Percentiles rank a stretch among this genome's conserved stretches.
phyloP scores from a whole-genome alignment of 2,329 filamentous ascomycete species.

The Graphilbum fragrans region DNA sequence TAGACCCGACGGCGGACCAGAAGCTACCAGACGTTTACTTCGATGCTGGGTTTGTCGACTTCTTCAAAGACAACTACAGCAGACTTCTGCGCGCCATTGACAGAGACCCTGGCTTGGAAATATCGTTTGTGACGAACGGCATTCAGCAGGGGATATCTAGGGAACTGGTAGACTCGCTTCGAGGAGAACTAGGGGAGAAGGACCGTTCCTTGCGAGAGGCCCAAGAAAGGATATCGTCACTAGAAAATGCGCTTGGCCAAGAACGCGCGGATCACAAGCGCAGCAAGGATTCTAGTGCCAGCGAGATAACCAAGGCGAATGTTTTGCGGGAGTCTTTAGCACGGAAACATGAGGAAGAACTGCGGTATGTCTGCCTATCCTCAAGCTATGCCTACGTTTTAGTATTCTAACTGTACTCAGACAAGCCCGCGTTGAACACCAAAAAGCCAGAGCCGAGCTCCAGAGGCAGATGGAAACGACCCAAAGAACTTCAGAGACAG shows the following conservation, averaged over 20 bases:
- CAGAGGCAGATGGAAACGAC: slow-evolving; percentile 22
- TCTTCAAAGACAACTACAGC: slow-evolving; percentile 92
- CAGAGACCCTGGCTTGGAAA: slow-evolving; percentile 77
- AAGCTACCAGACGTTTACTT: slow-evolving; percentile 72
- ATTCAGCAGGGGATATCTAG: slow-evolving; percentile 86
- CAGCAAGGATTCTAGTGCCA: slow-evolving; percentile 43
- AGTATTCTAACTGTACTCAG: slow-evolving; percentile 1
- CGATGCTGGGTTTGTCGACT: slow-evolving; percentile 77
- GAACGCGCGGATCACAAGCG: slow-evolving; percentile 62
- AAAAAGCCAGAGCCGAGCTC: slow-evolving; percentile 6
- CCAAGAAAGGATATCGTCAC: slow-evolving; percentile 30
- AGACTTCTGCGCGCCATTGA: slow-evolving; percentile 76
- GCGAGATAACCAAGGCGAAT: slow-evolving; percentile 35
- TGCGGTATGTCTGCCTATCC: slow-evolving; percentile 17
- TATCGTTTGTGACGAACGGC: slow-evolving; percentile 67
- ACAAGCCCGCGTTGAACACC: slow-evolving; percentile 14
- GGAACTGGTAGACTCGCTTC: slow-evolving; percentile 77
- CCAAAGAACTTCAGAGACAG: slow-evolving; percentile 34
- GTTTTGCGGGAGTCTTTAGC: slow-evolving; percentile 27
- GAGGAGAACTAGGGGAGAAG: slow-evolving; percentile 64
- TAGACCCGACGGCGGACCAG: slow-evolving; percentile 34
- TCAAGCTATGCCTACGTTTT: background rate
- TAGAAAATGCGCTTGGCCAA: slow-evolving; percentile 50
- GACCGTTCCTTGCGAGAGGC: slow-evolving; percentile 37
- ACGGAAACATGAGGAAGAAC: slow-evolving; percentile 54